Conservation (phyloP, 768 basidiomycete species). For the Lactarius psammicola region DNA sequence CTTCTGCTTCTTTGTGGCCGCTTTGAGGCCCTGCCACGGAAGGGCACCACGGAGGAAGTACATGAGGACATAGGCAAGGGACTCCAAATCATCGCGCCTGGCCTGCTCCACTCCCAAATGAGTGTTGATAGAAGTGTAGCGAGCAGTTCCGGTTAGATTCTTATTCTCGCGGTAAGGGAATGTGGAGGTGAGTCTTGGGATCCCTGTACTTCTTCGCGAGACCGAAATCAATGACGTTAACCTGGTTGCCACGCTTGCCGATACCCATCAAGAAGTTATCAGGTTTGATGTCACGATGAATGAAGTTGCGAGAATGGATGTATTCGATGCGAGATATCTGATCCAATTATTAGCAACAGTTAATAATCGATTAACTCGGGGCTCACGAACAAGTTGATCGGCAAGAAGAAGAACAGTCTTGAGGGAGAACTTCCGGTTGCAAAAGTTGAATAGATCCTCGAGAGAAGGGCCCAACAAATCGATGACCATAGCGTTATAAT, state of each 20-base stretch:
- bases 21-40: slow-evolving; percentile 99
- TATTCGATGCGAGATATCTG: slow-evolving; percentile 99
- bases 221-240: slow-evolving; percentile 98
- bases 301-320: slow-evolving; percentile 99
- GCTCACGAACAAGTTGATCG: slow-evolving; percentile 79
- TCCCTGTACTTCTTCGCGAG: slow-evolving; percentile 99
- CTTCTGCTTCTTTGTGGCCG: slow-evolving; percentile 99
- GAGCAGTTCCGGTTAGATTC: slow-evolving; percentile 97
- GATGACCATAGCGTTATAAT: slow-evolving; percentile 99
- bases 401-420: slow-evolving; percentile 97
- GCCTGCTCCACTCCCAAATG: slow-evolving; percentile 98
- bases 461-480: slow-evolving; percentile 93
- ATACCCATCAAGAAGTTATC: slow-evolving; percentile 99
- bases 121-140: slow-evolving; percentile 99
- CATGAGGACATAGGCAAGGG: slow-evolving; percentile 98
- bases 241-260: slow-evolving; percentile 99
- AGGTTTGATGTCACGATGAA: slow-evolving; percentile 97
- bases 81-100: slow-evolving; percentile 96
- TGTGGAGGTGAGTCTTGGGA: slow-evolving; percentile 99
- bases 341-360: slow-evolving; percentile 19
- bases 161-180: slow-evolving; percentile 99
- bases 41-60: slow-evolving; percentile 99
- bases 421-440: slow-evolving; percentile 95
- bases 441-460: slow-evolving; percentile 91
- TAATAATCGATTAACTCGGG: neutral